phyloP scores from a whole-genome alignment of 31 red algal species.

The Porphyra umbilicalis region DNA sequence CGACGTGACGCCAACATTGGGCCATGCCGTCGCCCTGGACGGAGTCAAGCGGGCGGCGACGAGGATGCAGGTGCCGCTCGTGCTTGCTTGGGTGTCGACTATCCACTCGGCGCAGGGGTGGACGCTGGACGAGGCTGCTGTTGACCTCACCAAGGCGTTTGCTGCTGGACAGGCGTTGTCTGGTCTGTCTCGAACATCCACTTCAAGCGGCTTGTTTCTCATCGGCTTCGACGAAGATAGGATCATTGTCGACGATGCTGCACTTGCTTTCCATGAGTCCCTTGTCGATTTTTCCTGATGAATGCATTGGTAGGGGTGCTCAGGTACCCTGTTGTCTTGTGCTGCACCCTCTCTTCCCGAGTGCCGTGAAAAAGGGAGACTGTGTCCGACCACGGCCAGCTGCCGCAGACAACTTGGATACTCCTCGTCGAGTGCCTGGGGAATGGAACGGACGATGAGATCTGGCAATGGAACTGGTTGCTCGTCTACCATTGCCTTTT shows the following conservation, averaged over 20 bases:
- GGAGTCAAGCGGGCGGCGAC: too few relatives aligned
- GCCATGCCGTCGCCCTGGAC: background rate
- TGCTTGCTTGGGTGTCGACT: background rate
- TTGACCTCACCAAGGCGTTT: background rate
- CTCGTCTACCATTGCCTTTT: too few relatives aligned
- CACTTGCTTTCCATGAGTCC: background rate
- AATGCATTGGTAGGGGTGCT: too few relatives aligned
- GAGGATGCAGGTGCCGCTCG: background rate
- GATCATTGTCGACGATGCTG: background rate
- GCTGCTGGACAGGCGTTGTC: background rate
- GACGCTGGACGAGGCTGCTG: background rate
- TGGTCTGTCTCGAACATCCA: background rate
- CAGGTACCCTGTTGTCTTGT: too few relatives aligned
- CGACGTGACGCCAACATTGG: background rate
- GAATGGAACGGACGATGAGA: too few relatives aligned
- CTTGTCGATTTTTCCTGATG: too few relatives aligned
- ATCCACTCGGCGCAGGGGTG: background rate
- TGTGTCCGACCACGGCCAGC: too few relatives aligned
- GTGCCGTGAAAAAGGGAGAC: too few relatives aligned
- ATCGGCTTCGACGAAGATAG: background rate
- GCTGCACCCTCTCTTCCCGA: too few relatives aligned
- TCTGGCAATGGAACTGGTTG: too few relatives aligned
- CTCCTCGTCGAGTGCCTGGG: too few relatives aligned
- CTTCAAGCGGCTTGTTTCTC: background rate
- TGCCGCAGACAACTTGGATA: too few relatives aligned